Conservation (phyloP, 1,284 basidiomycete genomes). For the Taiwanofungus camphoratus region DNA sequence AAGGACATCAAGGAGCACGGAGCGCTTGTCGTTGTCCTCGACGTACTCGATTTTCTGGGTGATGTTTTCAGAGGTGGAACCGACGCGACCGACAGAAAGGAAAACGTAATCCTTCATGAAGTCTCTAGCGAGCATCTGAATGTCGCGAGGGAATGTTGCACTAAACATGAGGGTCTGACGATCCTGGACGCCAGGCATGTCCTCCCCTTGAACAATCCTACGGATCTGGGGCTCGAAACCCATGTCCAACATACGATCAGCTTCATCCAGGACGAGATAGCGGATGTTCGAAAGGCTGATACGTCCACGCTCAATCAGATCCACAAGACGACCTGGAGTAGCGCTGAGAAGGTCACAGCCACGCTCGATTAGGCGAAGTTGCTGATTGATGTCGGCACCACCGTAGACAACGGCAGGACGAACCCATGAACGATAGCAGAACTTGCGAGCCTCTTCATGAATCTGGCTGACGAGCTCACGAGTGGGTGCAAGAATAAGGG, state of each 20-base stretch:
- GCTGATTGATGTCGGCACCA: conserved; percentile 95
- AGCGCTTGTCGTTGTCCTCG: conserved; percentile 96
- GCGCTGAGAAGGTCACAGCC: conserved; percentile 97
- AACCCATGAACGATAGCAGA: conserved; percentile 99
- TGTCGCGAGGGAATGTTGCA: conserved; percentile 98
- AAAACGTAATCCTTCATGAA: conserved; percentile 98
- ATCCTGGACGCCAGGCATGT: conserved; percentile 91
- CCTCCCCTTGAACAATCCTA: conserved; percentile 95
- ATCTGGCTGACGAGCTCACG: conserved; percentile 99
- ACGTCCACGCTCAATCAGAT: conserved; percentile 95
- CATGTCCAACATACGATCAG: conserved; percentile 99
- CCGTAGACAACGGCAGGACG: conserved; percentile 98
- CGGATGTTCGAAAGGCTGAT: conserved; percentile 96
- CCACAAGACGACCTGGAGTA: conserved; percentile 98
- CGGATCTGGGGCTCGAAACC: conserved; percentile 99
- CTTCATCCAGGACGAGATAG: conserved; percentile 98
- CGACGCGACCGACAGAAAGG: conserved; percentile 97
- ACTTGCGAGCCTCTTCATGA: conserved; percentile 98
- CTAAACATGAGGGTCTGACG: conserved; percentile 99
- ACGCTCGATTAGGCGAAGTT: conserved; percentile 92
- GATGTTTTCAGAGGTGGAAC: conserved; percentile 98
- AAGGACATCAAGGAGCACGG: conserved; percentile 92
- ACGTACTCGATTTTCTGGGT: conserved; percentile 99
- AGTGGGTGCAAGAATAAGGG: conserved; percentile 94
- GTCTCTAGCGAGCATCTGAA: conserved; percentile 94